Evolutionary conservation across 2,329 filamentous ascomycete species (phyloP), one percentile per base, ranked within the genome.

Genomic region (Phialophora expanda): DNA sequence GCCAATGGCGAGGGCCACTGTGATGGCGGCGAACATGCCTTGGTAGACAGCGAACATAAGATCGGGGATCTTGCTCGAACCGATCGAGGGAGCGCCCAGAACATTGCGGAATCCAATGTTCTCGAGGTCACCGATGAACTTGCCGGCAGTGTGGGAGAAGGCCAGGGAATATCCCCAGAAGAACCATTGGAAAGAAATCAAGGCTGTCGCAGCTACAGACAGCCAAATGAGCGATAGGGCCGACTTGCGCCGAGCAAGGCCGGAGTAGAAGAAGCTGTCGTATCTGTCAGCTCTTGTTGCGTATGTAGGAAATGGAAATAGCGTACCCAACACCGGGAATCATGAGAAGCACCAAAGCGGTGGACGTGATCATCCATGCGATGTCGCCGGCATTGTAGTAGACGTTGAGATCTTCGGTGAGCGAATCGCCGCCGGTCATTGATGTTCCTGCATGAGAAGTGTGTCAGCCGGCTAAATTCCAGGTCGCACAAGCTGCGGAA

Each of bases 171-270:
- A 96, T 56, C 92, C 92, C 92, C 92, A 96, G 83, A 96, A 94
- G 83, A 96, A 96, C 92, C 93, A 97, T 76, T 96, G 92, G 80
- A 96, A 96, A 57, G 88, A 89, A 67, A 93, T 87, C 70, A 96
- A 87, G 11, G 87, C 90, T 3, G 90, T 86, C 17, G 91, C 89
- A 81, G 96, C 89, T 81, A 96, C 86, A 14, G 91, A 91, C 3
- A 96, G 85, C 85, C 91, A 93, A 77, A 96, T 90, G 68, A 97
- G 84, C 20, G 92, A 91, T 62, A 97, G 84, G 3, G 93, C 93
- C 0, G 92, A 96, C 82, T 96, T 97, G 77, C 93, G 88, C 64
- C 92, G 89, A 17, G 93, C 92, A 17, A 96, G 89, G 70, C 92
- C 93, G 51, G 91, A 94, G 83, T 97, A 97, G 85, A 96, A 96